phyloP scores from a whole-genome alignment of 768 basidiomycete species.

The Kwoniella mangroviensis region DNA sequence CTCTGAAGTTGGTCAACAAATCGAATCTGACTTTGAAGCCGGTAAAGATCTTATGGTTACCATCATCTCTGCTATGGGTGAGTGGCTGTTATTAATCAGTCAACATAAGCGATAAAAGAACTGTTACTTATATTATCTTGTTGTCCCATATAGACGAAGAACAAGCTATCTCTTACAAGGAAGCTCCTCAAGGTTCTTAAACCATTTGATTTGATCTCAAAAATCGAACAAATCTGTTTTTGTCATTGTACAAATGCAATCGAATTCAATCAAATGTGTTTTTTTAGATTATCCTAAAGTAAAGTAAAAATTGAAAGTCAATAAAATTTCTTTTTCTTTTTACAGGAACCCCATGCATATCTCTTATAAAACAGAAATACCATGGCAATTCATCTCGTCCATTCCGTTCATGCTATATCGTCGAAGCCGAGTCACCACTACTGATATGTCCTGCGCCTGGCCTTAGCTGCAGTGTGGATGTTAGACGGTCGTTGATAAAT shows the following conservation, averaged over 20 bases:
- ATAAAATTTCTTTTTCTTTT: neutral
- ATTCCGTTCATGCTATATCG: too few species aligned
- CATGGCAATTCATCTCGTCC: too few species aligned
- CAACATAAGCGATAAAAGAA: neutral
- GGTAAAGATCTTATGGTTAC: slow-evolving; percentile 83
- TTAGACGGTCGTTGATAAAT: too few species aligned
- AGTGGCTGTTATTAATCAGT: slow-evolving; percentile 9
- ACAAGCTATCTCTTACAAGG: slow-evolving; percentile 86
- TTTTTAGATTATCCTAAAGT: neutral
- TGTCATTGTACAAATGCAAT: neutral
- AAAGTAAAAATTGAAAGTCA: neutral
- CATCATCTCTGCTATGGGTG: slow-evolving; percentile 71
- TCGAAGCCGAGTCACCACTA: too few species aligned
- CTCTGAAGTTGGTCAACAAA: slow-evolving; percentile 74
- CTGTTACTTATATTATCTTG: slow-evolving; percentile 14
- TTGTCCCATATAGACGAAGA: slow-evolving; percentile 66
- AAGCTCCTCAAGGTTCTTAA: slow-evolving; percentile 72
- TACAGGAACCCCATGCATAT: neutral
- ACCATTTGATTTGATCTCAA: neutral
- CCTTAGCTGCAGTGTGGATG: too few species aligned
- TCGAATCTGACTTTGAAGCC: slow-evolving; percentile 72
- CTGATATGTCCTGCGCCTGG: too few species aligned
- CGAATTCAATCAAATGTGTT: neutral
- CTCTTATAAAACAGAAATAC: neutral
- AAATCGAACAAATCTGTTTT: neutral